These are phyloP conservation scores for Haplosporangium sp. DNA, from an alignment of 371 early-diverging fungal species.

Conservation along the genomic window DNA sequence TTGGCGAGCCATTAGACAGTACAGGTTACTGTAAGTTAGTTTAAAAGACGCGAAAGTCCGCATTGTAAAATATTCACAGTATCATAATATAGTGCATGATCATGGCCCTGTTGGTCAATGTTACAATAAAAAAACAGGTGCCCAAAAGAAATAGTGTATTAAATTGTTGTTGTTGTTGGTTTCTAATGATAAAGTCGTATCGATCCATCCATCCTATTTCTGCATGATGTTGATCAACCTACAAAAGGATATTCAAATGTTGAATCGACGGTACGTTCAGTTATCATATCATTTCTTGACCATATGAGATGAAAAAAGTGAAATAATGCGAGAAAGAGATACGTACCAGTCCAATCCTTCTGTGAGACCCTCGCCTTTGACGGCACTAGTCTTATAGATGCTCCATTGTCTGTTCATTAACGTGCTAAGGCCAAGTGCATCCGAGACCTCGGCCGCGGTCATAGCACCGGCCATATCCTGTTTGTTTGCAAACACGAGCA, in stretches of 20 bases:
- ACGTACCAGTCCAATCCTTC: constrained; percentile 85
- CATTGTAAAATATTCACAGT: no score
- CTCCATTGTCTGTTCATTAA: constrained; percentile 94
- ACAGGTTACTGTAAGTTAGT: no score
- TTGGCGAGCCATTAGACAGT: no score
- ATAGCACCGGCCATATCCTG: constrained; percentile 96
- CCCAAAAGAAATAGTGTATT: no score
- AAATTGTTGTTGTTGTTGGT: no score
- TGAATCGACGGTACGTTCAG: no score
- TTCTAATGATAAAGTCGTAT: no score
- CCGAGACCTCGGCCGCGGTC: constrained; percentile 94
- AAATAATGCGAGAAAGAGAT: not conserved
- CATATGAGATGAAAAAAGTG: not conserved
- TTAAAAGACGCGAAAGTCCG: no score
- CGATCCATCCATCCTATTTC: constrained; percentile 35
- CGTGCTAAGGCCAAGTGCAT: constrained; percentile 85
- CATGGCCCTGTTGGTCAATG: no score
- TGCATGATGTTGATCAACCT: constrained; percentile 55
- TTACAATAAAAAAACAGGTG: no score
- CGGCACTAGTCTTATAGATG: constrained; percentile 86
- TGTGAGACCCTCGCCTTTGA: constrained; percentile 86
- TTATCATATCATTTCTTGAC: not conserved
- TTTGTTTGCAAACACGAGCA: constrained; percentile 97
- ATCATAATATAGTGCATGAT: no score
- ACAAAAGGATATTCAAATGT: not conserved